Percentiles rank a stretch among this genome's conserved stretches.
Conservation (phyloP, 345 rosid genomes). For the Heritiera fomes region DNA sequence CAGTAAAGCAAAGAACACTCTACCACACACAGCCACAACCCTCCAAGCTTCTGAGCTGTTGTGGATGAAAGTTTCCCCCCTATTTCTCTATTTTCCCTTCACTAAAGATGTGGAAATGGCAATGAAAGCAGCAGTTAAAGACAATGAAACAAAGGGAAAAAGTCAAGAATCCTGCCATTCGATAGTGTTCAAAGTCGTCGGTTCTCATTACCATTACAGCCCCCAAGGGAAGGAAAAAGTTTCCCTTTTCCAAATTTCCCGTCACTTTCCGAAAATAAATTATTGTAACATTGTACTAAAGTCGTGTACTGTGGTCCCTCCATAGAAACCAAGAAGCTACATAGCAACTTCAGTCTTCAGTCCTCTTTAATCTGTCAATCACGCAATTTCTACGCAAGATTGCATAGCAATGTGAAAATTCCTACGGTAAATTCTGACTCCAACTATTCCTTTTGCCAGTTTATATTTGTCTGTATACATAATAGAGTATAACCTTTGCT, state of each 20-base stretch:
- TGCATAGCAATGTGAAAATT: slow-evolving; percentile 19
- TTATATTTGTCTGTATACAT: background rate
- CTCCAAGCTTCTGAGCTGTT: background rate
- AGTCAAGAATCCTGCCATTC: background rate
- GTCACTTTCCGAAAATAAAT: background rate
- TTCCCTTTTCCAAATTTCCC: background rate
- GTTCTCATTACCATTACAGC: background rate
- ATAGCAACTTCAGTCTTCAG: background rate
- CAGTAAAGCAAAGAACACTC: too few species aligned
- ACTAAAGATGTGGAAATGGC: background rate
- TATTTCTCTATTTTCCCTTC: background rate
- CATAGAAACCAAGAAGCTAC: background rate
- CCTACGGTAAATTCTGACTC: background rate
- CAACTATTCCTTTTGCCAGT: background rate
- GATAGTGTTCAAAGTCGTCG: background rate
- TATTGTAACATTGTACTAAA: background rate
- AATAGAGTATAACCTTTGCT: background rate
- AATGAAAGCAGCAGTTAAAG: background rate
- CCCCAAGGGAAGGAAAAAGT: background rate
- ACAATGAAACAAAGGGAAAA: background rate
- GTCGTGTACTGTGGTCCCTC: background rate
- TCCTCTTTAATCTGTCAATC: background rate
- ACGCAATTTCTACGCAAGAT: background rate
- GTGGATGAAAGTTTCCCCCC: background rate
- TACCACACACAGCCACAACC: too few species aligned